Evolutionary conservation across 2,329 filamentous ascomycete species (phyloP), one percentile per base, ranked within the genome.

Genomic region (Fusarium marasasianum): DNA sequence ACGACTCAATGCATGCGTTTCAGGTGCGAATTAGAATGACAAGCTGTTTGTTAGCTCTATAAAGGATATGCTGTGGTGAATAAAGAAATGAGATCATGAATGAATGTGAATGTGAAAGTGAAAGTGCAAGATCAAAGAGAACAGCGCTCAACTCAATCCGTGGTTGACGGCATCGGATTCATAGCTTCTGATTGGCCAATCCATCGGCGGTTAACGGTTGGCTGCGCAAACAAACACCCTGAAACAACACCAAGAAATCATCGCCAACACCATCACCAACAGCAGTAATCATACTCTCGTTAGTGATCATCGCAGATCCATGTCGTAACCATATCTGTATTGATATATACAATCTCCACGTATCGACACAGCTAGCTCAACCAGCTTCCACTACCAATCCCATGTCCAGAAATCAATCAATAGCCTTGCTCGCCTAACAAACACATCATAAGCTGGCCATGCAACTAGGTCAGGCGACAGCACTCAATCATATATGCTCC

Each of bases 401-500:
- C 44, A 54, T 76, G 55, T 75, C 73, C 72, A 73, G 73, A 64
- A 71, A 77, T 73, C 62, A 71, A 73, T 59, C 69, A 72, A 55
- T 60, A 53, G 69, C 58, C 51, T 72, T 74, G 63, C 69, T 73
- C 60, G 66, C 62, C 66, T 64, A 51, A 63, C 72, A 66, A 56
- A 73, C 55, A 70, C 58, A 71, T 75, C 69, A 75, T 70, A 63
- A 64, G 68, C 68, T 70, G 72, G 54, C 73, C 69, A 15, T 41
- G 26, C 4, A 40, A 20, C 11, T 31, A 55, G 24, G 35, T 1
- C 29, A n/a, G 67, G 60, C 50, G 58, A 68, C 72, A 74, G 68
- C 76, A 68, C 63, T 77, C 69, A 75, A 73, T 61, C 76, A 65
- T 62, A 67, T 63, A 71, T 71, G 64, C 72, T 66, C 72, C 55